Base-by-base conservation (phyloP, 2,329 filamentous ascomycete genomes). In the Teratosphaeriaceae sp. region DNA sequence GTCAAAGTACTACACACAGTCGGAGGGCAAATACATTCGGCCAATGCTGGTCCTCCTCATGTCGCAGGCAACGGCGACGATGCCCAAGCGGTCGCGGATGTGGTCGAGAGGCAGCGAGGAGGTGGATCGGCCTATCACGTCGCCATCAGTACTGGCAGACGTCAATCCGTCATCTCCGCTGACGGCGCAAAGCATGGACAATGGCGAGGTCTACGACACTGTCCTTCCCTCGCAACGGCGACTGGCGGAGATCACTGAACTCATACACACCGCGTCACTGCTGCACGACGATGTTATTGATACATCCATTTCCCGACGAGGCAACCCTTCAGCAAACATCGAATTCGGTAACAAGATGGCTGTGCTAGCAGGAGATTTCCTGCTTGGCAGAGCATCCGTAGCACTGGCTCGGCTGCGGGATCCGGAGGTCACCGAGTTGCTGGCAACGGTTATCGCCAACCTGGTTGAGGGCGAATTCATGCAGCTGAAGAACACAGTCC, bases 311-410 rank as follows among this genome's bases (percentile, higher is more conserved):
- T 84, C 88, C 9, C 80, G 92, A 43, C 85, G 92, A 47, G 86
- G 87, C 22, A 80, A 81, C 2, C 84, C 87, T 6, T 94, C 87
- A 2, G 92, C 92, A 23, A 98, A 98, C 64, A 78, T 92, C 48
- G 86, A 89, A 58, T 97, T 97, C 58, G 92, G 92, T 51, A 98
- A 98, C 73, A 98, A 98, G 68, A 97, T 98, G 90, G 90, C 92
- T 12, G 90, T 98, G 2, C 69, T 98, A 52, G 92, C 92, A 0
- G 92, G 92, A n/a, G 92, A 98, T 63, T 98, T 98, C 60, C 71
- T 98, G 34, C 76, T 98, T 2, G 90, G 90, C 3, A 79, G 92
- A 40, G 92, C 92, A 1, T 98, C 92, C 0, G 89, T 97, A 5
- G 90, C 90, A 5, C 76, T 98, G 31, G 92, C 92, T 12, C 81